phyloP scores from a whole-genome alignment of 176 grass and related monocot species.

The Oryza australiensis region DNA sequence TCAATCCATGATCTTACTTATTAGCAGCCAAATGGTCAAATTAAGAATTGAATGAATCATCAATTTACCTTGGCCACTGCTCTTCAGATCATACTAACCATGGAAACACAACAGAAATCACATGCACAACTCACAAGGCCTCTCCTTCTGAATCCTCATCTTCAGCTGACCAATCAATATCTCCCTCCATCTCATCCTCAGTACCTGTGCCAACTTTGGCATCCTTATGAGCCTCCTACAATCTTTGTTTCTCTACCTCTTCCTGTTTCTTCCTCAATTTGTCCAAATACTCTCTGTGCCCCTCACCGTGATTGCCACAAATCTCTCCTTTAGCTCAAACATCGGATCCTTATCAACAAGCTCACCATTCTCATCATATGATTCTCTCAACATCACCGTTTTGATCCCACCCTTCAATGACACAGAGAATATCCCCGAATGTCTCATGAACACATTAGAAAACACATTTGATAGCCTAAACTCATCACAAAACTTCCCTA shows the following conservation, averaged over 20 bases:
- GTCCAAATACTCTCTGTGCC: conserved; percentile 64
- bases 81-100: conserved; percentile 12
- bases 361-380: conserved; percentile 58
- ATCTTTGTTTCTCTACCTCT: conserved; percentile 46
- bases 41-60: neutral
- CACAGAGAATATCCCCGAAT: conserved; percentile 85
- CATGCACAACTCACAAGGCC: neutral
- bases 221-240: conserved; percentile 16
- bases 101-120: neutral
- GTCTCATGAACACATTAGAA: conserved; percentile 68
- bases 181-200: conserved; percentile 5
- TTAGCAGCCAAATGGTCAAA: neutral
- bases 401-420: conserved; percentile 90
- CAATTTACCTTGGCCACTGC: neutral
- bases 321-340: conserved; percentile 74
- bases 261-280: conserved; percentile 57
- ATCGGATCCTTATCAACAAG: conserved; percentile 80
- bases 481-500: conserved; percentile 82
- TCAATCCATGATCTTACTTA: neutral
- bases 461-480: conserved; percentile 75
- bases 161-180: conserved; percentile 5
- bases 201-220: neutral
- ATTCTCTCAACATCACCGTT: conserved; percentile 80
- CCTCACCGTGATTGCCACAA: conserved; percentile 73
- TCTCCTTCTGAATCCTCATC: conserved; percentile 19